Evolutionary conservation across 192 early-diverging fungal genomes (phyloP).

Genomic region (Backusella macrospora): DNA sequence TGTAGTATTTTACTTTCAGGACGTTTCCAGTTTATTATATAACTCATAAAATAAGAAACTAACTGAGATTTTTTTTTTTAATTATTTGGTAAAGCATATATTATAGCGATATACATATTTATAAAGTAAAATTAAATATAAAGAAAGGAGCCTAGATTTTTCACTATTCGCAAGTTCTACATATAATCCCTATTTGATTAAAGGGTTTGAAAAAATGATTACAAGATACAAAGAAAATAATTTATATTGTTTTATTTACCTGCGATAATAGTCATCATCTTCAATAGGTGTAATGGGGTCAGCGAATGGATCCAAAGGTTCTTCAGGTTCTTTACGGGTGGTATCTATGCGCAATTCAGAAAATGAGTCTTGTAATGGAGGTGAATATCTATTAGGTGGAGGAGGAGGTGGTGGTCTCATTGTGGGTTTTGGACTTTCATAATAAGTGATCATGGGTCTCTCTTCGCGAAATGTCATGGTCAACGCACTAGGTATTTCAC

Average conservation of each 20-base stretch:
- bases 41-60: neutral
- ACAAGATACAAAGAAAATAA: neutral
- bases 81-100: neutral
- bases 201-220: neutral
- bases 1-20: too few relatives aligned
- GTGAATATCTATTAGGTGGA: neutral
- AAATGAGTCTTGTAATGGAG: neutral
- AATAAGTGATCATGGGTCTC: slow-evolving; percentile 7
- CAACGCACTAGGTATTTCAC: slow-evolving; percentile 29
- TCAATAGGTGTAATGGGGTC: slow-evolving; percentile 36
- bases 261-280: slow-evolving; percentile 18
- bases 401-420: slow-evolving; percentile 2
- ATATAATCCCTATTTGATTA: neutral
- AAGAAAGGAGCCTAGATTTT: neutral
- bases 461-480: neutral
- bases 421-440: neutral
- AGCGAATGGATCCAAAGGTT: slow-evolving; percentile 37
- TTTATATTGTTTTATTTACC: neutral
- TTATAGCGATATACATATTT: neutral
- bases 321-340: neutral
- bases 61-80: neutral
- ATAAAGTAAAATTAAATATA: neutral
- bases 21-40: too few relatives aligned
- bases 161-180: neutral
- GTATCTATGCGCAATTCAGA: neutral